Evolutionary conservation across 208 protist genomes (phyloP).

Genomic region (Leishmania turanica): DNA sequence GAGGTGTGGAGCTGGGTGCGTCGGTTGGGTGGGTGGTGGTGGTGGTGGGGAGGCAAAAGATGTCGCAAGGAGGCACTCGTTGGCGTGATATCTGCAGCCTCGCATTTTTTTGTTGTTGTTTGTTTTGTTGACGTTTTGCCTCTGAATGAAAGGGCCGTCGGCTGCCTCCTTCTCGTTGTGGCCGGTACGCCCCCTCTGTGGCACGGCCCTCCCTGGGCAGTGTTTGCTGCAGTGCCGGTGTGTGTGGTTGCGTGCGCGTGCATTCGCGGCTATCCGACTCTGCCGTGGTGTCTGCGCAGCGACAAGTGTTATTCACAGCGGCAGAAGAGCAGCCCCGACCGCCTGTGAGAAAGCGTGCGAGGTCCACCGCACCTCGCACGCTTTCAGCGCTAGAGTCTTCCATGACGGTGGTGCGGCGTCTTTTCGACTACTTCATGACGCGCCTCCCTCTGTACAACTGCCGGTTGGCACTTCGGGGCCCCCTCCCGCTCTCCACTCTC

Average conservation of each 20-base stretch:
- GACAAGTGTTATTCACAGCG: neutral
- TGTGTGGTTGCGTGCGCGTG: neutral
- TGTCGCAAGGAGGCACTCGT: neutral
- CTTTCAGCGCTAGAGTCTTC: neutral
- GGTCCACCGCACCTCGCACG: neutral
- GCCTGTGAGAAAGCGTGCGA: neutral
- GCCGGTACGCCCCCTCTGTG: slow-evolving; percentile 1
- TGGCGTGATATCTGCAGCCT: neutral
- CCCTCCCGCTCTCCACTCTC: neutral
- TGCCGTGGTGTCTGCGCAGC: neutral
- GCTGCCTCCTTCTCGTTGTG: neutral
- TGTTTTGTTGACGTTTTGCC: neutral
- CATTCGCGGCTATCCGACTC: neutral
- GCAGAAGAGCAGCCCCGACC: neutral
- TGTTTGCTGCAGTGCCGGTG: neutral
- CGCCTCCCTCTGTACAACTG: neutral
- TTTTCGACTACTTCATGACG: neutral
- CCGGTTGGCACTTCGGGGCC: neutral
- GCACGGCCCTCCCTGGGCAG: slow-evolving; percentile 7
- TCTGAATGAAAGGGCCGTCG: neutral
- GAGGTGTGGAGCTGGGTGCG: neutral
- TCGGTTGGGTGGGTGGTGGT: neutral
- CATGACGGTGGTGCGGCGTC: neutral
- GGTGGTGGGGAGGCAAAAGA: neutral
- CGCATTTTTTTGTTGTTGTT: neutral